phyloP scores from a whole-genome alignment of 805 yeast genomes.

The Clavispora carvajalis region DNA sequence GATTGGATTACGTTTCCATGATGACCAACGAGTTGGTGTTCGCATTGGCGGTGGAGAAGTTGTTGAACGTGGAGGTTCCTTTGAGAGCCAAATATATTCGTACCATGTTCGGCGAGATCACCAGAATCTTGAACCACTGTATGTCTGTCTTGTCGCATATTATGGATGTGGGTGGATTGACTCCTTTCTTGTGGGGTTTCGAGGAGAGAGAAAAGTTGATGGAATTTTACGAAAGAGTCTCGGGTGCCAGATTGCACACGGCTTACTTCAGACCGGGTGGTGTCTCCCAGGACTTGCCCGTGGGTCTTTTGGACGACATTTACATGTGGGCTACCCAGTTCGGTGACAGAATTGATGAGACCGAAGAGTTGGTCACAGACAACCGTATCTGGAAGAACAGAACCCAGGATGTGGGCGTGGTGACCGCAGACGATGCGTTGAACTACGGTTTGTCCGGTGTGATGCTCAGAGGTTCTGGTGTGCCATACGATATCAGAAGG shows the following conservation, averaged over 20 bases:
- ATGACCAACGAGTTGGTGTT: conserved; percentile 89
- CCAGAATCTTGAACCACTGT: conserved; percentile 76
- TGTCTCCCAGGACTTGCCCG: conserved; percentile 82
- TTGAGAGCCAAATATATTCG: conserved; percentile 80
- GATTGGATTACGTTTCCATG: conserved; percentile 81
- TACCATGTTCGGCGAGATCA: conserved; percentile 81
- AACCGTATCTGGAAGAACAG: conserved; percentile 91
- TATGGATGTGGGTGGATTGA: conserved; percentile 92
- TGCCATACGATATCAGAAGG: conserved; percentile 82
- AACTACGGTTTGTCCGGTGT: conserved; percentile 79
- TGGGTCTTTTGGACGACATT: conserved; percentile 81
- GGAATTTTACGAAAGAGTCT: conserved; percentile 88
- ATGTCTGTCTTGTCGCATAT: conserved; percentile 86
- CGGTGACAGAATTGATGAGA: conserved; percentile 87
- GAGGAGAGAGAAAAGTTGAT: conserved; percentile 90
- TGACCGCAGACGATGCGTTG: conserved; percentile 82
- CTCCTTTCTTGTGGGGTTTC: conserved; percentile 92
- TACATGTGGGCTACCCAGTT: conserved; percentile 96
- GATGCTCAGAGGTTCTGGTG: conserved; percentile 87
- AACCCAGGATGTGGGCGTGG: conserved; percentile 73
- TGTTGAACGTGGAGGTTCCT: conserved; percentile 80
- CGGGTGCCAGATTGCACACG: conserved; percentile 85
- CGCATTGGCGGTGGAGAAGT: conserved; percentile 77
- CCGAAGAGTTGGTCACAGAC: conserved; percentile 83
- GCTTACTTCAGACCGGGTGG: conserved; percentile 93